Evolutionary conservation across 192 early-diverging fungal species (phyloP), one percentile per base, ranked within the genome.

Genomic region (Cladochytrium replicatum): DNA sequence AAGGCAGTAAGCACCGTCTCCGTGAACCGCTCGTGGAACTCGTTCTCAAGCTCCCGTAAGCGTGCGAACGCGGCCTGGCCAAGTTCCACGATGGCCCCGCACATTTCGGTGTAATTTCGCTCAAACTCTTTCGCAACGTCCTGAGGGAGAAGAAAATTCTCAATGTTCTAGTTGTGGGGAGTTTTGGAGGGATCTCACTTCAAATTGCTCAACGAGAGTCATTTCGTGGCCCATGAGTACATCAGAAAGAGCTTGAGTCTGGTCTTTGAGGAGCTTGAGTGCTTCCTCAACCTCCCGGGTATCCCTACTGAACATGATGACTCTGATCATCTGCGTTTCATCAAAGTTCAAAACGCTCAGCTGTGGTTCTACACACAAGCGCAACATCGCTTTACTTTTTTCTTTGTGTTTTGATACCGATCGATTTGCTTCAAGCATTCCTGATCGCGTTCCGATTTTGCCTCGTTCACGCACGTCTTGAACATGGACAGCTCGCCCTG

Each of bases 81-180:
- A 24, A 46, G 59, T 52, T 81, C 78, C 38, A 43, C 67, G 46
- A 78, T 64, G 22, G 59, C 43, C 29, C 51, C 48, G 31, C 55
- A 63, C 0, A 76, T 4, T 51, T 81, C 78, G n/a, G 69, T 71
- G 53, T 74, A 80, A 49, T 68, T 76, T 8, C 74, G 48, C 45
- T 81, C 78, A 60, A 79, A 77, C 24, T 81, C 78, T 48, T 76
- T 78, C 26, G 69, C 41, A 7, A 80, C 64, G 11, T 81, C 78
- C 55, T 67, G 15, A 13, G 9, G 3, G 44, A 9, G 7, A 44
- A 45, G 24, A 39, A 62, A 34, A 13, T n/a, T n/a, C 0, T 15
- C 11, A 17, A n/a, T 58, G 41, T 2, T 27, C 21, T 19, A 11
- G 29, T 55, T 54, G 7, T 32, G 21, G 27, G 25, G 13, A 19